Conservation (phyloP, 306 rosid genomes). For the Alnus glutinosa region DNA sequence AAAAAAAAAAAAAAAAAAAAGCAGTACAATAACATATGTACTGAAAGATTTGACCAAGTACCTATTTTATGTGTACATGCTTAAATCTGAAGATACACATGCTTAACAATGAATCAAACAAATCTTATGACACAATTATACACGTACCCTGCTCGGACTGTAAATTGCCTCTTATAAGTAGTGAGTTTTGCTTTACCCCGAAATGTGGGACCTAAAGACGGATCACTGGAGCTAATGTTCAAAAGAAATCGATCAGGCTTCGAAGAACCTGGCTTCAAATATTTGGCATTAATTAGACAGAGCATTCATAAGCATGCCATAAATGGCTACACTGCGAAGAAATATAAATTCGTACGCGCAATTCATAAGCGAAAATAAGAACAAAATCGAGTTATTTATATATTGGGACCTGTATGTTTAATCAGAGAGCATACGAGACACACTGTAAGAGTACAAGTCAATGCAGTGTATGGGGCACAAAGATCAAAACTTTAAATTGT, state of each 20-base stretch:
- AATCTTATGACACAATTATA: conserved; percentile 4
- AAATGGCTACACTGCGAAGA: no score
- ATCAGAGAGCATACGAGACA: neutral
- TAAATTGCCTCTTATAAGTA: conserved; percentile 29
- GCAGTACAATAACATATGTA: neutral
- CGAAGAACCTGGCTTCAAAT: conserved; percentile 50
- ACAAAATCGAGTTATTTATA: neutral
- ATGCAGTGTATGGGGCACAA: neutral
- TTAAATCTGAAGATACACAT: neutral
- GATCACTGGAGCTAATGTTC: conserved; percentile 30
- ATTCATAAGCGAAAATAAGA: neutral
- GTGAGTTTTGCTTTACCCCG: conserved; percentile 36
- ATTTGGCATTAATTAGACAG: conserved; percentile 17
- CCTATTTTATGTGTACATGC: neutral
- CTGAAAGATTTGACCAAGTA: neutral
- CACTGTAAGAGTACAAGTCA: neutral
- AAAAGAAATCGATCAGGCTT: conserved; percentile 50
- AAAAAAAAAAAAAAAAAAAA: conserved; percentile 1
- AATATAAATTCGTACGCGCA: neutral
- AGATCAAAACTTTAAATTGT: neutral
- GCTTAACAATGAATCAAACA: neutral
- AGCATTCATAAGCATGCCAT: neutral
- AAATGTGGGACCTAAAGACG: conserved; percentile 27
- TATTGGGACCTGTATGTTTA: neutral
- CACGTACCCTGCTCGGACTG: conserved; percentile 56